These are phyloP conservation scores for Eucalyptus paniculata DNA, from an alignment of 345 rosid species.

Conservation along the genomic window DNA sequence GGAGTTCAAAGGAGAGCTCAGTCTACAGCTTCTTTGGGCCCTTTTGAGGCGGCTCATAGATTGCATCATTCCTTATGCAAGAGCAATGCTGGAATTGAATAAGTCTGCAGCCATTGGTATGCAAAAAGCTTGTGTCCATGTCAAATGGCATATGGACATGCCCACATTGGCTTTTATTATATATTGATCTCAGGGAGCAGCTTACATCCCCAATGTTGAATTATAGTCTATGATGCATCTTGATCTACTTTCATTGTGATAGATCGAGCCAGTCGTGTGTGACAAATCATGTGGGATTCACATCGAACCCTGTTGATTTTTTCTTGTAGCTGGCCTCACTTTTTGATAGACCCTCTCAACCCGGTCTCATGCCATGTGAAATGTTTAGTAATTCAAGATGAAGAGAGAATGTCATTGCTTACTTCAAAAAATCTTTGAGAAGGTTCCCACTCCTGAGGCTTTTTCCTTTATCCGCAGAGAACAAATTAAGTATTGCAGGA, in stretches of 20 bases:
- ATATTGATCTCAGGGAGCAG: not conserved
- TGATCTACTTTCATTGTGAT: not conserved
- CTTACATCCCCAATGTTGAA: not conserved
- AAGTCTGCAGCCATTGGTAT: not conserved
- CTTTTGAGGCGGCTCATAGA: not conserved
- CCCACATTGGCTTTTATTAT: not conserved
- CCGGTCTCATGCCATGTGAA: not conserved
- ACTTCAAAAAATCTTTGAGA: not conserved
- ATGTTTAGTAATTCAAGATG: not conserved
- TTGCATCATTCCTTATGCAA: not conserved
- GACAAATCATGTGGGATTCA: not conserved
- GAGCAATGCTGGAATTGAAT: not conserved
- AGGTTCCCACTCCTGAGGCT: not conserved
- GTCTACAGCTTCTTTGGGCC: not conserved
- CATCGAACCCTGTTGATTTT: not conserved
- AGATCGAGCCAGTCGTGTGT: not conserved
- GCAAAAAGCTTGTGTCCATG: not conserved
- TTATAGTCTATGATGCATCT: not conserved
- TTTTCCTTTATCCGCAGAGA: not conserved
- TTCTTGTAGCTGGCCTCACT: not conserved
- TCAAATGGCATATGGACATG: not conserved
- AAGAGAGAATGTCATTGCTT: not conserved
- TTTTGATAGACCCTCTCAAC: not conserved
- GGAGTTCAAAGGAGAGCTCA: not conserved
- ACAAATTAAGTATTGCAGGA: not conserved